Evolutionary conservation across 768 basidiomycete genomes (phyloP), one percentile per base, ranked within the genome.

Genomic region (Lactifluus volemus): DNA sequence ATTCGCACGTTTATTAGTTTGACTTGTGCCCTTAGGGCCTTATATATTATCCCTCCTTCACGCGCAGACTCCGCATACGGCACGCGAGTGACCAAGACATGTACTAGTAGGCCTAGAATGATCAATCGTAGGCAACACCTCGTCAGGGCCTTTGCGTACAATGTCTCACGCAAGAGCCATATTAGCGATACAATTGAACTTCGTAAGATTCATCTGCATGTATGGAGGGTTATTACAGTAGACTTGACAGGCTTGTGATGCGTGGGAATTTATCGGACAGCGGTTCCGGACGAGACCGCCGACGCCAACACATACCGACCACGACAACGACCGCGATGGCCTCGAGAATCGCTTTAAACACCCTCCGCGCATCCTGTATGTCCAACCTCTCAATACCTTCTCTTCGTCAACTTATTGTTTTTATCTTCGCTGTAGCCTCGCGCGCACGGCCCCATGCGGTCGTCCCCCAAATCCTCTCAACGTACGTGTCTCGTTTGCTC

Each of bases 381-480:
- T 58, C 4, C 21, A 41, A 25, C 5, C 9, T n/a, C 30, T 25
- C 4, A 17, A 14, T 19, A 15, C 34, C 17, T 36, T 39, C 1
- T 49, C 5, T 5, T 14, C 7, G 5, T 10, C 4, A n/a, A 8
- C 32, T 41, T 19, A 38, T 10, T n/a, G 25, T 25, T 25, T 8
- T 39, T 21, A 21, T 34, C 17, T 25, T 45, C 14, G 25, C 25
- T 25, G 6, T 45, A 68, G 67, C 67, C 12, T 65, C 69, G 53
- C 62, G 64, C 38, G 54, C 63, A 38, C 57, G 69, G 25, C 60
- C 69, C 25, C 65, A 83, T 67, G 79, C 78, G 60, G 73, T 76
- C 53, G 68, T 81, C 54, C 75, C 79, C 65, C 76, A 77, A 67
- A 72, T 72, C 64, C 66, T 80, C 67, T 71, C 77, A 73, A 72